Conservation (phyloP, 2,329 filamentous ascomycete genomes). For the Calonectria honghensis region DNA sequence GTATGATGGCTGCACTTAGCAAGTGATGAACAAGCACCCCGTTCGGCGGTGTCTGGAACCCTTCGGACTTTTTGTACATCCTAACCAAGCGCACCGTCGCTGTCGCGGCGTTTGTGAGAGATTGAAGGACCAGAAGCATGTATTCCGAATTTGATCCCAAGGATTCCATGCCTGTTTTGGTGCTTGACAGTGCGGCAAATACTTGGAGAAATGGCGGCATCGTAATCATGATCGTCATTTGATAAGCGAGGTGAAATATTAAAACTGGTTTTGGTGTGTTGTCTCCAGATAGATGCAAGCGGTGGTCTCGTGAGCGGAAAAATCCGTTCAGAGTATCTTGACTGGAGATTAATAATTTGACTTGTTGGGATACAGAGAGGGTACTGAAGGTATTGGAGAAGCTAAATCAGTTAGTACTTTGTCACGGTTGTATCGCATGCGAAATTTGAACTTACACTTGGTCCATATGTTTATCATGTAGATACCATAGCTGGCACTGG, state of each 20-base stretch:
- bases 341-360: constrained; percentile 14
- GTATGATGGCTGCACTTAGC: constrained; percentile 25
- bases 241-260: constrained; percentile 22
- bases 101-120: constrained; percentile 12
- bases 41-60: constrained; percentile 15
- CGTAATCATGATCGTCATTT: constrained; percentile 22
- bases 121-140: constrained; percentile 21
- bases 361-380: not conserved
- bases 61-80: not conserved
- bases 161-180: not conserved
- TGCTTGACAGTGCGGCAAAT: constrained; percentile 4
- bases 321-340: constrained; percentile 24
- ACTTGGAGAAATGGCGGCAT: constrained; percentile 24
- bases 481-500: constrained; percentile 19
- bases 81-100: constrained; percentile 14
- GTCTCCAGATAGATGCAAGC: constrained; percentile 10
- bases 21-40: constrained; percentile 20
- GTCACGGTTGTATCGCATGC: not conserved
- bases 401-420: not conserved
- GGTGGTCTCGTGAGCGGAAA: constrained; percentile 22
- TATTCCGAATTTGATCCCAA: not conserved
- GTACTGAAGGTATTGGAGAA: constrained; percentile 20
- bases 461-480: constrained; percentile 20
- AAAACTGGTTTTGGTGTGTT: constrained; percentile 13
- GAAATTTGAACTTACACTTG: not conserved